Evolutionary conservation across 2,329 filamentous ascomycete species (phyloP).

Genomic region (Trichoderma breve): DNA sequence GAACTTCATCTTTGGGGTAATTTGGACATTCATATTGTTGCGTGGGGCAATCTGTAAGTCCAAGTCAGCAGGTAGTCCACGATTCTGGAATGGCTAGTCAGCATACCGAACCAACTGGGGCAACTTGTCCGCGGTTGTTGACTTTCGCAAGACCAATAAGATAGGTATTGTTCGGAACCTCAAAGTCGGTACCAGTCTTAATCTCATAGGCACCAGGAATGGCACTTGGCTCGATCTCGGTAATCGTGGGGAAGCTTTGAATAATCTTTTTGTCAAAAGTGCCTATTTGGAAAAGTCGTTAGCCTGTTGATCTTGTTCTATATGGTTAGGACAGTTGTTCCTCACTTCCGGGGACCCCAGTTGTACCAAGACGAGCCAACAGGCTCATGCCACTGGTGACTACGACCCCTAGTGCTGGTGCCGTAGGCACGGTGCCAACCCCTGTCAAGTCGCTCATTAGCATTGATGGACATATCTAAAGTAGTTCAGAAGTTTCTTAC

Average conservation of each 20-base stretch:
- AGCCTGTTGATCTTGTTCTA: too few relatives aligned
- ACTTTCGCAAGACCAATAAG: constrained; percentile 16
- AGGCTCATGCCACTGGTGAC: constrained; percentile 1
- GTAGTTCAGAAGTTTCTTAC: not conserved
- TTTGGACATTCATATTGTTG: constrained; percentile 7
- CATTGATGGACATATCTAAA: not conserved
- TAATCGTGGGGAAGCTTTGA: not conserved
- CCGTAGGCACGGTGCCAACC: not conserved
- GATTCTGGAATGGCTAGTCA: not conserved
- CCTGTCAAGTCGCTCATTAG: not conserved
- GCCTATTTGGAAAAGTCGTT: not conserved
- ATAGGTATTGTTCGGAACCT: constrained; percentile 1
- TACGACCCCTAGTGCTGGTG: constrained; percentile 4
- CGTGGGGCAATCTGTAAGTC: constrained; percentile 8
- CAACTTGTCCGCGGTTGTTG: constrained; percentile 16
- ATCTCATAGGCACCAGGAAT: not conserved
- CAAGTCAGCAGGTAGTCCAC: not conserved
- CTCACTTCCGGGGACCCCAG: constrained; percentile 3
- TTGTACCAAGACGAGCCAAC: not conserved
- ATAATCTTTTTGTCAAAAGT: constrained; percentile 4
- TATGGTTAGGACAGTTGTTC: not conserved
- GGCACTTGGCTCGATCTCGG: not conserved
- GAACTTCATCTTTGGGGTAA: constrained; percentile 16
- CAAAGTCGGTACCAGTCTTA: constrained; percentile 1
- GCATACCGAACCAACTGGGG: constrained; percentile 11